These are phyloP conservation scores for Penicillium riverlandense DNA, from an alignment of 495 filamentous ascomycete genomes.

Conservation along the genomic window DNA sequence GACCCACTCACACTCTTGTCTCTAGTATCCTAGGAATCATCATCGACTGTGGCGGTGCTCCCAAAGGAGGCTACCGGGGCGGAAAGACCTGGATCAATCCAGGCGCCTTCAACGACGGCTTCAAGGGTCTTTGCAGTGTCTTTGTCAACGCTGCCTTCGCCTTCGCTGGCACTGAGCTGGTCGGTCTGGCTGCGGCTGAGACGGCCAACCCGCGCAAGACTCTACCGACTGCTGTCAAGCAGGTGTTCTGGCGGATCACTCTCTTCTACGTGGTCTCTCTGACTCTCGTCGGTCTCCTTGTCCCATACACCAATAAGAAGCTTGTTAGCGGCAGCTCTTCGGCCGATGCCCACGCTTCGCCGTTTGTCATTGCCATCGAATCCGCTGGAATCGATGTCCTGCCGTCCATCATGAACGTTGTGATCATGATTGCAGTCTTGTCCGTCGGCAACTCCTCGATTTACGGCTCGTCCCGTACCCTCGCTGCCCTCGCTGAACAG, in stretches of 20 bases:
- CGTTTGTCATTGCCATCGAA: constrained; percentile 83
- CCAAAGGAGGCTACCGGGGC: constrained; percentile 71
- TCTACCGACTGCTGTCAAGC: constrained; percentile 79
- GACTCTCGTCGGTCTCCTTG: constrained; percentile 64
- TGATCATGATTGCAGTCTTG: constrained; percentile 81
- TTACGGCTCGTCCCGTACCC: constrained; percentile 79
- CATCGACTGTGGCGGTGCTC: constrained; percentile 72
- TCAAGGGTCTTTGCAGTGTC: constrained; percentile 89
- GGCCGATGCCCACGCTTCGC: constrained; percentile 67
- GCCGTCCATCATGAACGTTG: constrained; percentile 80
- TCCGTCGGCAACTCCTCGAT: constrained; percentile 84
- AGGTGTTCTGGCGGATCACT: constrained; percentile 93
- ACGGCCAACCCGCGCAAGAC: constrained; percentile 81
- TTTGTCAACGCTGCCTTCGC: constrained; percentile 92
- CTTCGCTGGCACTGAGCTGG: constrained; percentile 89
- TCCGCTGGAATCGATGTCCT: constrained; percentile 70
- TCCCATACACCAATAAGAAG: constrained; percentile 56
- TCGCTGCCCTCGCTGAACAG: constrained; percentile 81
- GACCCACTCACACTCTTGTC: neutral
- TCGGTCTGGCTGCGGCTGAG: constrained; percentile 84
- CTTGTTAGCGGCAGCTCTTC: constrained; percentile 50
- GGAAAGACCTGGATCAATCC: constrained; percentile 76
- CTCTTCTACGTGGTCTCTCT: constrained; percentile 80
- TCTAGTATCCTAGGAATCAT: constrained; percentile 68
- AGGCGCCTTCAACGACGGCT: constrained; percentile 85